Evolutionary conservation across 345 rosid species (phyloP), one percentile per base, ranked within the genome.

Genomic region (Salix viminalis): DNA sequence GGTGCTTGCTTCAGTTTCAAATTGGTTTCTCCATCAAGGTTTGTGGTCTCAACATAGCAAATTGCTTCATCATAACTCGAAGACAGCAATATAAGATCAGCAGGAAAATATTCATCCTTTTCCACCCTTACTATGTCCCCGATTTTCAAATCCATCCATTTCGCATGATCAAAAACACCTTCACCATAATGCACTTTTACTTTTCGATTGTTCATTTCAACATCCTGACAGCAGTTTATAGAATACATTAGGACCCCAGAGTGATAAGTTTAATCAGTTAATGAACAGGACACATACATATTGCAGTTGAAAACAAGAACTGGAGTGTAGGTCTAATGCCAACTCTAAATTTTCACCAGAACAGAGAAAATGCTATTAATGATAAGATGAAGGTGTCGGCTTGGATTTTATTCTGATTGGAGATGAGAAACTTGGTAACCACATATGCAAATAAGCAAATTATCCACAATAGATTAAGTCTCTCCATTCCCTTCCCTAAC

Each of bases 21-120:
- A 80, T 93, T 96, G 66, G 99, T 96, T 83, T 96, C 99, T 34
- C 99, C 99, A 12, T 96, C 99, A 44, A 96, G 94, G 72, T 96
- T 96, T 82, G 81, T 96, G 64, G 98, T 93, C 83, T 96, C 99
- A 32, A 96, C 99, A 64, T 96, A 96, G 88, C 99, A 96, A 70
- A 92, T 90, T 67, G 93, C 90, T 34, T 96, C 98, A n/a, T 89
- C 98, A 46, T 91, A 89, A 80, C 89, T 92, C 10, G 99, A 91
- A 3, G 98, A 91, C 10, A 96, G 87, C 8, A 96, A 83, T 81
- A 96, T 84, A 72, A 96, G 96, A 86, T 96, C 99, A 64, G 96
- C 98, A 21, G 99, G 99, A 75, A 93, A 96, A 82, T 89, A 96
- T 80, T 92, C 97, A 85, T 96, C 98, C 81, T 91, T 93, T 50